phyloP scores from a whole-genome alignment of 306 rosid genomes.

The Rosa persica region DNA sequence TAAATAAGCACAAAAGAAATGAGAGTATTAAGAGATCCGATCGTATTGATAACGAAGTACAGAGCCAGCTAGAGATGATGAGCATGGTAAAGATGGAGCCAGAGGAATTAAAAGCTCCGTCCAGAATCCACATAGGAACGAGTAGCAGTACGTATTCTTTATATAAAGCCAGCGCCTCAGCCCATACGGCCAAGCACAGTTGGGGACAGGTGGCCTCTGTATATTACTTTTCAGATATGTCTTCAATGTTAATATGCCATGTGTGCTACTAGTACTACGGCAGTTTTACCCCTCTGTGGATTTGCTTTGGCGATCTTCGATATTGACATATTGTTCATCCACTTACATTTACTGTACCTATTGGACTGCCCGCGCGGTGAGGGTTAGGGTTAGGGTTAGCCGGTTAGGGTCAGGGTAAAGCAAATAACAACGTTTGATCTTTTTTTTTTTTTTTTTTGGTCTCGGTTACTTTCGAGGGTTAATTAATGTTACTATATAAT shows the following conservation, averaged over 20 bases:
- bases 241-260: not conserved
- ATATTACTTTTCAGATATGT: not conserved
- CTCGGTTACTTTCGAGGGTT: no score
- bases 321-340: not conserved
- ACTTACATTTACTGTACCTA: no score
- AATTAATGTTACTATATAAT: no score
- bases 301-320: not conserved
- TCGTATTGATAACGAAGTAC: not conserved
- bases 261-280: not conserved
- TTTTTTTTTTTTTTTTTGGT: no score
- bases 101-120: not conserved
- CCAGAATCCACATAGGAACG: not conserved
- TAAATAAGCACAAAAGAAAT: not conserved
- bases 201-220: not conserved
- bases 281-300: not conserved
- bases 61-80: not conserved
- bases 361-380: no score
- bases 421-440: no score
- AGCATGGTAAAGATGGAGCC: not conserved
- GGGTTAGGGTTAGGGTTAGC: no score
- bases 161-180: slow-evolving; percentile 13
- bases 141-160: slow-evolving; percentile 1
- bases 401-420: no score
- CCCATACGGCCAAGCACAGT: not conserved
- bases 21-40: not conserved